A percentile compares a stretch with the other conserved stretches of the same genome.
Evolutionary conservation across 176 grass and related monocot genomes (phyloP).

Genomic region (Dendrocalamus sinicus): DNA sequence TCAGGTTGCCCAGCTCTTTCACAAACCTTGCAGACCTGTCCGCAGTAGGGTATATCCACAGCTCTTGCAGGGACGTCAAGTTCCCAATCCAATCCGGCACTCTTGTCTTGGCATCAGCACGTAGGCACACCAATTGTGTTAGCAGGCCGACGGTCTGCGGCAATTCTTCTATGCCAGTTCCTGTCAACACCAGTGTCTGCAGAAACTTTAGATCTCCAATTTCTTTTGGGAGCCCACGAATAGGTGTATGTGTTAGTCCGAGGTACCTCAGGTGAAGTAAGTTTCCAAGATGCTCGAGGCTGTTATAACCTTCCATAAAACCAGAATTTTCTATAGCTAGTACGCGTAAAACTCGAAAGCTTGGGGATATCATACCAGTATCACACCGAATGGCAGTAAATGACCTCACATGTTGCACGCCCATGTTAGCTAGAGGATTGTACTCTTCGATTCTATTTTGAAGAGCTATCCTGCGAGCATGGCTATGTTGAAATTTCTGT

Average conservation of each 20-base stretch:
- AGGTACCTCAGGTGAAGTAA: constrained; percentile 15
- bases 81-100: background rate
- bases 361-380: background rate
- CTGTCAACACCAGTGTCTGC: too few relatives aligned
- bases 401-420: background rate
- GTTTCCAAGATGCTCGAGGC: background rate
- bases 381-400: background rate
- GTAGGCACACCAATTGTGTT: background rate
- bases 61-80: background rate
- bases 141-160: background rate
- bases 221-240: too few relatives aligned
- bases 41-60: background rate
- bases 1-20: background rate
- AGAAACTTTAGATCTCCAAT: too few relatives aligned
- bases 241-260: too few relatives aligned
- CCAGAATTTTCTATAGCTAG: background rate
- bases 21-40: background rate
- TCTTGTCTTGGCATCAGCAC: background rate
- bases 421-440: background rate
- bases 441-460: too few relatives aligned
- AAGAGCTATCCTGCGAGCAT: background rate
- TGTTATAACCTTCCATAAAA: background rate
- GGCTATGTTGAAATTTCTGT: too few relatives aligned
- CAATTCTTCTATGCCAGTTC: too few relatives aligned
- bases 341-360: background rate